These are phyloP conservation scores for Infundibulicybe gibba DNA, from an alignment of 768 basidiomycete genomes.

Conservation along the genomic window DNA sequence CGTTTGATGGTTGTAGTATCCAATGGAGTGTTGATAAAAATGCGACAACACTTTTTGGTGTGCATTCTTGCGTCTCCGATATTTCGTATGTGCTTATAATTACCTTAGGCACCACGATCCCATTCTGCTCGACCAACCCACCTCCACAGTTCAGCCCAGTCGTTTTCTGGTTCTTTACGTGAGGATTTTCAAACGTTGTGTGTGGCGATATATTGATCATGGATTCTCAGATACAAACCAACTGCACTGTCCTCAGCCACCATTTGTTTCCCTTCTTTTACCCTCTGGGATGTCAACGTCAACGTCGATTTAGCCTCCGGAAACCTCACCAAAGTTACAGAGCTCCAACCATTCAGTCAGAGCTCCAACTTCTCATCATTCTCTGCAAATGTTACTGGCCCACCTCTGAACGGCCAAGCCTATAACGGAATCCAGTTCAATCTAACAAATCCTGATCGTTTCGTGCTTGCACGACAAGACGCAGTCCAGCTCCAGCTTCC, in stretches of 20 bases:
- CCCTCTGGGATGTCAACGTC: slow-evolving; percentile 41
- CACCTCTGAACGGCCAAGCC: slow-evolving; percentile 38
- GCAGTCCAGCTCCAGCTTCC: slow-evolving; percentile 49
- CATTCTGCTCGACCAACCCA: slow-evolving; percentile 18
- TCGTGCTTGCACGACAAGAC: slow-evolving; percentile 31
- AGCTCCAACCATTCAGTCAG: slow-evolving; percentile 33
- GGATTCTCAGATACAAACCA: slow-evolving; percentile 27
- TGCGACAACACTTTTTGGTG: slow-evolving; percentile 40
- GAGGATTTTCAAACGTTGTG: neutral
- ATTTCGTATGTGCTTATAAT: neutral
- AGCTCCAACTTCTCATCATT: slow-evolving; percentile 35
- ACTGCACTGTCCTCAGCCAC: slow-evolving; percentile 36
- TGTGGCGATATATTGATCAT: neutral
- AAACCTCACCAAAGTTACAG: slow-evolving; percentile 38
- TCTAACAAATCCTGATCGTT: slow-evolving; percentile 34
- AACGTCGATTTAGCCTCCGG: slow-evolving; percentile 38
- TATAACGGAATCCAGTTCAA: slow-evolving; percentile 56
- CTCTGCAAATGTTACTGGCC: slow-evolving; percentile 41
- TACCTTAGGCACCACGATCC: slow-evolving; percentile 23
- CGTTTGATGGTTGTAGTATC: slow-evolving; percentile 35
- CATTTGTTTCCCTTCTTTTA: slow-evolving; percentile 42
- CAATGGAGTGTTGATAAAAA: slow-evolving; percentile 36
- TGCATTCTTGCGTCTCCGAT: neutral
- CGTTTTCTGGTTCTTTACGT: slow-evolving; percentile 57
- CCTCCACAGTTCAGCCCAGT: slow-evolving; percentile 41